Evolutionary conservation across 2,329 filamentous ascomycete species (phyloP), one percentile per base, ranked within the genome.

Genomic region (Tolypocladium sp.): DNA sequence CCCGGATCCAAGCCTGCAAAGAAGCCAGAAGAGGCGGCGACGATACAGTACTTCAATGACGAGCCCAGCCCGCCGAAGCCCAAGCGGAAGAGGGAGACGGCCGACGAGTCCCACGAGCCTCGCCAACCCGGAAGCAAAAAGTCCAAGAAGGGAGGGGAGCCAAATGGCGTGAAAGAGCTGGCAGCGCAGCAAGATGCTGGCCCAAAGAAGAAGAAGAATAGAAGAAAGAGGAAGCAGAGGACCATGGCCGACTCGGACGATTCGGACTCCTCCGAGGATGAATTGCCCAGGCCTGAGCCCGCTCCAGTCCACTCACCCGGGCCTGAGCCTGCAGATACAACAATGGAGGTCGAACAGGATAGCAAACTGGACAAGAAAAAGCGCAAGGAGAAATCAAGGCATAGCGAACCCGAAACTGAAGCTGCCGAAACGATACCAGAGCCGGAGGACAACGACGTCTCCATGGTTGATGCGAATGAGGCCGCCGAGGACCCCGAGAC

Each of bases 1-100:
- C 76, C 73, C 0, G 66, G 67, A 42, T 60, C 67, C 54, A 71
- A 70, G 59, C 37, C 64, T 8, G 56, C 58, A 2, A 46, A 58
- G 22, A 58, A 62, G 22, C n/a, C 60, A 22, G 56, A 64, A 42
- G 44, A 56, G 51, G 56, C 56, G 22, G 59, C 65, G 5, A 59
- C 62, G 41, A 61, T 65, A 5, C 65, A 67, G 46, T 68, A 64
- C 56, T 68, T 73, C 55, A 65, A 70, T n/a, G 68, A 73, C 12
- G 64, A 71, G 53, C 57, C 66, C 1, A 67, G 59, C 13, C 60
- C 64, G 8, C 59, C 62, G 2, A 68, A 63, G 22, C 54, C 69
- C 4, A 77, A 76, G 61, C 66, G 73, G 56, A 76, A 76, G 63
- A 69, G 76, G 59, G 70, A 73, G 38, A 61, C 66, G 59, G 69